Conservation (phyloP, 306 rosid species). For the Cicer arietinum region DNA sequence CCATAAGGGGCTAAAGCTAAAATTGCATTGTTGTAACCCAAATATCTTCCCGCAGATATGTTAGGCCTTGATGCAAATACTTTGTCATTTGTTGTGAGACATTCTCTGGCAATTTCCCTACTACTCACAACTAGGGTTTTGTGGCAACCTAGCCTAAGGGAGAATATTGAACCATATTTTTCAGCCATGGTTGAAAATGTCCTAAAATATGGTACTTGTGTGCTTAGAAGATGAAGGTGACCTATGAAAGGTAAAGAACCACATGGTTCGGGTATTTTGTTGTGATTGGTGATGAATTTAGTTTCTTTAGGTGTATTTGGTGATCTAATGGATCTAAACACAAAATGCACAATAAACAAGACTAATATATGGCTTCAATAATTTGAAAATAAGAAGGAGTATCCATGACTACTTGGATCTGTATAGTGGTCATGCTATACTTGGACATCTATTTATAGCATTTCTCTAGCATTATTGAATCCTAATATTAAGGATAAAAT, state of each 20-base stretch:
- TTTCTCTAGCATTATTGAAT: constrained; percentile 14
- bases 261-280: constrained; percentile 42
- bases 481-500: neutral
- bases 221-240: constrained; percentile 50
- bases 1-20: constrained; percentile 68
- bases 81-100: constrained; percentile 50
- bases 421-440: neutral
- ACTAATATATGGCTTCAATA: constrained; percentile 19
- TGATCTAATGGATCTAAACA: constrained; percentile 8
- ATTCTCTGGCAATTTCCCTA: constrained; percentile 49
- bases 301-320: neutral
- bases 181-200: constrained; percentile 48
- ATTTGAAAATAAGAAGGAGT: constrained; percentile 17
- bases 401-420: constrained; percentile 39
- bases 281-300: neutral
- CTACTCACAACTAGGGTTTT: constrained; percentile 43
- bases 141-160: constrained; percentile 46
- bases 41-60: constrained; percentile 42
- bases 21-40: constrained; percentile 57
- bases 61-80: constrained; percentile 51
- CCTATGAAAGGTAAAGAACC: constrained; percentile 59
- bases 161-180: constrained; percentile 51
- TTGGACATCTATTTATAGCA: constrained; percentile 19
- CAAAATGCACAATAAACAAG: neutral
- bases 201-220: constrained; percentile 39